Percentiles rank a stretch among this genome's conserved stretches.
Conservation (phyloP, 306 rosid species). For the Nissolia schottii region DNA sequence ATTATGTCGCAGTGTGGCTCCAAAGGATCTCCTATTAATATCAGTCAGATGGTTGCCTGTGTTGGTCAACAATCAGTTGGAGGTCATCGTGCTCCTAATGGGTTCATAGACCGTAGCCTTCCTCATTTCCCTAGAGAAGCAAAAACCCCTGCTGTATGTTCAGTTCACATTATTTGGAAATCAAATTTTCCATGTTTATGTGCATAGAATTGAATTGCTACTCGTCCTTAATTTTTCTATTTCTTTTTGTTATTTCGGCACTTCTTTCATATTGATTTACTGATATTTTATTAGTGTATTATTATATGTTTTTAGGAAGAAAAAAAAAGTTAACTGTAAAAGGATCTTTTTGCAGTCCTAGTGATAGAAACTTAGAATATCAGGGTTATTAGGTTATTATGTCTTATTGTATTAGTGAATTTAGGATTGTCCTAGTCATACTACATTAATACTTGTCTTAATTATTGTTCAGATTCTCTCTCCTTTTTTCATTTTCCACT, state of each 20-base stretch:
- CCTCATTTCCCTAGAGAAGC: constrained; percentile 81
- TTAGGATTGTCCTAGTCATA: background rate
- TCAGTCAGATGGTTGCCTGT: constrained; percentile 94
- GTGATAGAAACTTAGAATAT: background rate
- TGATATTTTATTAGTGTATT: background rate
- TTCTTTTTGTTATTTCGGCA: background rate
- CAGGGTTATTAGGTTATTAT: background rate
- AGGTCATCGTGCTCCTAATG: constrained; percentile 92
- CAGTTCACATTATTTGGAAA: background rate
- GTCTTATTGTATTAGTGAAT: background rate
- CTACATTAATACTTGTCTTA: background rate
- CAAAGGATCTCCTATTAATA: constrained; percentile 90
- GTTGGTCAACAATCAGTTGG: constrained; percentile 96
- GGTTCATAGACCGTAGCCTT: constrained; percentile 93
- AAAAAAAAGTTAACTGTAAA: background rate
- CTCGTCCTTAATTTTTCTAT: background rate
- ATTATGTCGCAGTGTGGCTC: constrained; percentile 99
- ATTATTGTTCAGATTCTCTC: background rate
- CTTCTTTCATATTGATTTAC: background rate
- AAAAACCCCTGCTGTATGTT: constrained; percentile 81
- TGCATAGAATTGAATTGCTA: background rate
- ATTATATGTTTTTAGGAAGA: background rate
- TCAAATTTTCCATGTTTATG: constrained; percentile 5
- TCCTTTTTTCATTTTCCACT: background rate
- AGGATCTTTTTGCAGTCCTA: background rate